A percentile compares a stretch with the other conserved stretches of the same genome.
Evolutionary conservation across 2,329 filamentous ascomycete genomes (phyloP).

Genomic region (Emergomyces orientalis): DNA sequence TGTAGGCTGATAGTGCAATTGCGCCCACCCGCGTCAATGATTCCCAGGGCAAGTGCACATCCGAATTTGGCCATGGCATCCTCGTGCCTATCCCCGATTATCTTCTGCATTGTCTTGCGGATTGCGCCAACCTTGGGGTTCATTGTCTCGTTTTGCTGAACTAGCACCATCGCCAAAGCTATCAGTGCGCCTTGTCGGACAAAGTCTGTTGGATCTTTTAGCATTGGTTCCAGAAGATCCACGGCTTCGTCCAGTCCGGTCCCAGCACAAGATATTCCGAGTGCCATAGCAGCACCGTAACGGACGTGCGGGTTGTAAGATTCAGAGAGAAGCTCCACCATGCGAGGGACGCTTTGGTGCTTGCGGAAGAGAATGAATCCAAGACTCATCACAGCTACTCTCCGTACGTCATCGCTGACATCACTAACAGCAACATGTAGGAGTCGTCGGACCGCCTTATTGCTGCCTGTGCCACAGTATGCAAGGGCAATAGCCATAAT

Average conservation of each 20-base stretch:
- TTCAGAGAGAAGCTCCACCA: constrained; percentile 96
- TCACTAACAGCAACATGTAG: constrained; percentile 95
- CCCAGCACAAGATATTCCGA: constrained; percentile 94
- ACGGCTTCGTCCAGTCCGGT: constrained; percentile 94
- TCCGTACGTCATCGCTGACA: constrained; percentile 92
- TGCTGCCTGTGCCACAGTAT: constrained; percentile 94
- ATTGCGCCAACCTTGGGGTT: constrained; percentile 91
- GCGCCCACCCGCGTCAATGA: constrained; percentile 93
- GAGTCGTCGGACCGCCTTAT: constrained; percentile 94
- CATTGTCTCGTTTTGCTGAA: constrained; percentile 98
- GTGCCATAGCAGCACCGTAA: constrained; percentile 95
- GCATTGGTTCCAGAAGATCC: constrained; percentile 95
- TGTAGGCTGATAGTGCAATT: constrained; percentile 98
- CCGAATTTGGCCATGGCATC: constrained; percentile 99
- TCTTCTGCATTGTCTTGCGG: constrained; percentile 88
- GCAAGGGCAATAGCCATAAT: constrained; percentile 98
- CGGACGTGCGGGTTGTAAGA: constrained; percentile 98
- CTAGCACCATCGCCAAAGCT: constrained; percentile 91
- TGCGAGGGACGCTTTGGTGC: constrained; percentile 89
- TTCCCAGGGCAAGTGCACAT: constrained; percentile 83
- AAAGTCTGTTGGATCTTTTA: constrained; percentile 98
- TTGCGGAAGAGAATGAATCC: constrained; percentile 98
- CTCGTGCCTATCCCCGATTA: constrained; percentile 88
- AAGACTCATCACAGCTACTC: constrained; percentile 93
- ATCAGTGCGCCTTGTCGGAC: constrained; percentile 95